Evolutionary conservation across 1,139 yeast species (phyloP).

Genomic region (Yamadazyma trypodendri): DNA sequence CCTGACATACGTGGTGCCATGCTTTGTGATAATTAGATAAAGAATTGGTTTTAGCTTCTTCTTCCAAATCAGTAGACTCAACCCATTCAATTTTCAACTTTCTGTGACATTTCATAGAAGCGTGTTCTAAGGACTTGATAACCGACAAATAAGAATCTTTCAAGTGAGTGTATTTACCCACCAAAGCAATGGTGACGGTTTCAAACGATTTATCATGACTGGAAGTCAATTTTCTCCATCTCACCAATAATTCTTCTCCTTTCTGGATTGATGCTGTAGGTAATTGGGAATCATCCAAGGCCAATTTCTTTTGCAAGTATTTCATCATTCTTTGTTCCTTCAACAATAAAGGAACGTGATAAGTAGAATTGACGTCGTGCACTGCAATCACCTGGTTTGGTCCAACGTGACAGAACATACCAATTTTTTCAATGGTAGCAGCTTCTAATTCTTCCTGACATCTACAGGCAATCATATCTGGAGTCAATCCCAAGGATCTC

Average conservation of each 20-base stretch:
- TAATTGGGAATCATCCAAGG: slow-evolving; percentile 51
- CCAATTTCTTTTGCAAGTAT: slow-evolving; percentile 68
- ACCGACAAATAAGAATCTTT: slow-evolving; percentile 95
- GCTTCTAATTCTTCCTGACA: slow-evolving; percentile 80
- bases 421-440: slow-evolving; percentile 88
- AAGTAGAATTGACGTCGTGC: slow-evolving; percentile 94
- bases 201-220: slow-evolving; percentile 81
- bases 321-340: slow-evolving; percentile 84
- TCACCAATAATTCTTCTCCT: slow-evolving; percentile 69
- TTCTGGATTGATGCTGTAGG: slow-evolving; percentile 52
- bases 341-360: slow-evolving; percentile 91
- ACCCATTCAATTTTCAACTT: slow-evolving; percentile 91
- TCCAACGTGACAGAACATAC: slow-evolving; percentile 99
- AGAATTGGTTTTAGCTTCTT: slow-evolving; percentile 57
- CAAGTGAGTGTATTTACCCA: slow-evolving; percentile 94
- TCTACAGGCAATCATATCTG: slow-evolving; percentile 98
- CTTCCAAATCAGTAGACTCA: slow-evolving; percentile 88
- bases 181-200: slow-evolving; percentile 89
- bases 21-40: slow-evolving; percentile 88
- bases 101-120: slow-evolving; percentile 86
- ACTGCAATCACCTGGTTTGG: slow-evolving; percentile 96
- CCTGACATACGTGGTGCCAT: slow-evolving; percentile 91
- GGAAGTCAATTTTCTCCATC: slow-evolving; percentile 79
- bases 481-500: slow-evolving; percentile 90
- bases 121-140: slow-evolving; percentile 91